These are phyloP conservation scores for Colletotrichum noveboracense DNA, from an alignment of 2,329 filamentous ascomycete species.

Conservation along the genomic window DNA sequence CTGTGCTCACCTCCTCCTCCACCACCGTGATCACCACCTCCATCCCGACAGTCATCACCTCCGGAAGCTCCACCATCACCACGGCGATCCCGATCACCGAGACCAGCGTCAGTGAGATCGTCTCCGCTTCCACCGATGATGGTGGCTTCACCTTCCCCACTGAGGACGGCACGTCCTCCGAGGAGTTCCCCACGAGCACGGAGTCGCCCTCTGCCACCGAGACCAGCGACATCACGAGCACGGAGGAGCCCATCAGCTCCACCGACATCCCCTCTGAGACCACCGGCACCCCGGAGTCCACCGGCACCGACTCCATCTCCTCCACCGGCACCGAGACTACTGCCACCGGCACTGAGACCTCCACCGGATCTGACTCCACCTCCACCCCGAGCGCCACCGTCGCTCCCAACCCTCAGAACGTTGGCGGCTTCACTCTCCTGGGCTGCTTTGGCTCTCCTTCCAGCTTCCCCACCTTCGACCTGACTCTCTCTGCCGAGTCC, in stretches of 20 bases:
- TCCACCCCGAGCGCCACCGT: background rate
- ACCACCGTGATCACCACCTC: background rate
- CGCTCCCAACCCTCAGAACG: slow-evolving; percentile 7
- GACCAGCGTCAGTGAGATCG: background rate
- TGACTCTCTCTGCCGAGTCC: slow-evolving; percentile 6
- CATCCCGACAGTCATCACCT: background rate
- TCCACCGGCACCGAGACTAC: background rate
- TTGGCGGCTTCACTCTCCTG: slow-evolving; percentile 26
- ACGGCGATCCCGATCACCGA: background rate
- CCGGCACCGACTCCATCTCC: background rate
- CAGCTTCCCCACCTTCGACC: slow-evolving; percentile 31
- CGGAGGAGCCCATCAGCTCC: background rate
- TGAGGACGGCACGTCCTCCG: background rate
- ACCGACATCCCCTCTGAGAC: background rate
- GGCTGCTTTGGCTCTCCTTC: slow-evolving; percentile 32
- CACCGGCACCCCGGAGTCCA: background rate
- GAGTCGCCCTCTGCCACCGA: background rate
- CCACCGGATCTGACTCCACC: background rate
- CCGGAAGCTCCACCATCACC: background rate
- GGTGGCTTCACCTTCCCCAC: background rate
- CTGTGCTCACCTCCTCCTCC: background rate
- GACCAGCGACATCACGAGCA: background rate
- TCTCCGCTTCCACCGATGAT: background rate
- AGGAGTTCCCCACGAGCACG: background rate
- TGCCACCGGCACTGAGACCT: background rate